These are phyloP conservation scores for Periconia macrospinosa DNA, from an alignment of 2,329 filamentous ascomycete genomes.

Conservation along the genomic window DNA sequence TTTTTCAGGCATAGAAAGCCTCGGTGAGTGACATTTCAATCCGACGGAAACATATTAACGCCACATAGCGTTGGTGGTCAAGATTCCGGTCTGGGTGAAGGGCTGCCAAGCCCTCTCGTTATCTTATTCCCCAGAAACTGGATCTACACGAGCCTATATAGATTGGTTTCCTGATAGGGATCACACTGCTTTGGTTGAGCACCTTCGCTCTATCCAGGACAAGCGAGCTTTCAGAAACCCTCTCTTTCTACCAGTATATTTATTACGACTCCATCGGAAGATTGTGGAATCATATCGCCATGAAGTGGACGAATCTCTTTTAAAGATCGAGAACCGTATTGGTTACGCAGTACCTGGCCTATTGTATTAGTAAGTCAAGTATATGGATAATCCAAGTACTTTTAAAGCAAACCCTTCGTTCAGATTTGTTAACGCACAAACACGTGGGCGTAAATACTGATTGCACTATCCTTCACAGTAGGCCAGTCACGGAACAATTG, in stretches of 20 bases:
- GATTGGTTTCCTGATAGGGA: slow-evolving; percentile 5
- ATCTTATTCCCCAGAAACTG: slow-evolving; percentile 1
- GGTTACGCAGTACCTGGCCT: slow-evolving; percentile 12
- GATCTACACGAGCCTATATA: slow-evolving; percentile 6
- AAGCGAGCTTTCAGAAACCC: slow-evolving; percentile 2
- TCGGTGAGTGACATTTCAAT: neutral
- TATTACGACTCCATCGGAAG: slow-evolving; percentile 5
- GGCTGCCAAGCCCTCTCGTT: slow-evolving; percentile 13
- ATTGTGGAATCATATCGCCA: slow-evolving; percentile 8
- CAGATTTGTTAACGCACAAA: too few species aligned
- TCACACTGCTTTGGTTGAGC: neutral
- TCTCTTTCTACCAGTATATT: slow-evolving; percentile 6
- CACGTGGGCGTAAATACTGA: neutral
- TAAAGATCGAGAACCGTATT: slow-evolving; percentile 6
- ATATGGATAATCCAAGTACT: neutral
- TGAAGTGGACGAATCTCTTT: slow-evolving; percentile 5
- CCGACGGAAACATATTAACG: neutral
- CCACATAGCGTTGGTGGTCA: slow-evolving; percentile 7
- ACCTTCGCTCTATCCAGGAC: neutral
- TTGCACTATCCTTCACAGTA: neutral
- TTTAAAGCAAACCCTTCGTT: too few species aligned
- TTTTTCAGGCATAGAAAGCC: neutral
- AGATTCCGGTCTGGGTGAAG: slow-evolving; percentile 6
- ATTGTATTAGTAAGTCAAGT: neutral
- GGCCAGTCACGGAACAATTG: neutral